Evolutionary conservation across 2,329 filamentous ascomycete species (phyloP).

Genomic region (Ramularia endophylla): DNA sequence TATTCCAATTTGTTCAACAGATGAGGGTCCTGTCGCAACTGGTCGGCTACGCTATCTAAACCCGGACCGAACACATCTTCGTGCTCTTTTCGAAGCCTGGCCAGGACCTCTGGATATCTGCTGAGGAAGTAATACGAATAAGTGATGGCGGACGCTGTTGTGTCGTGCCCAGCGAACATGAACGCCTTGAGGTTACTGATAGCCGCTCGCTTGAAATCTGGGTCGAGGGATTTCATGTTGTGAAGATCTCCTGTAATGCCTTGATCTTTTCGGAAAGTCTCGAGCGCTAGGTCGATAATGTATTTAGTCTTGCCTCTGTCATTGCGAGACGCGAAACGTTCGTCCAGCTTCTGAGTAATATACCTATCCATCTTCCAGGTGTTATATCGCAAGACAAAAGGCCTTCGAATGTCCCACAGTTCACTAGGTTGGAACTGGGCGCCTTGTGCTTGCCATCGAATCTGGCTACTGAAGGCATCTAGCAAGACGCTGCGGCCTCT

Average conservation of each 20-base stretch:
- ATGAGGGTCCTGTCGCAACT: slow-evolving; percentile 39
- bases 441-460: slow-evolving; percentile 32
- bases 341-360: slow-evolving; percentile 31
- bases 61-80: slow-evolving; percentile 46
- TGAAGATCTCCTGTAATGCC: slow-evolving; percentile 18
- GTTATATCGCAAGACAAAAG: slow-evolving; percentile 31
- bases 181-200: slow-evolving; percentile 37
- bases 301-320: slow-evolving; percentile 30
- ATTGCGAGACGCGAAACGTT: slow-evolving; percentile 32
- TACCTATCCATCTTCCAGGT: slow-evolving; percentile 32
- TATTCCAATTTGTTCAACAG: slow-evolving; percentile 49
- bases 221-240: slow-evolving; percentile 29
- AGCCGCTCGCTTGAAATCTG: slow-evolving; percentile 31
- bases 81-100: slow-evolving; percentile 43
- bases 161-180: slow-evolving; percentile 41
- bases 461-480: slow-evolving; percentile 31
- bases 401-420: slow-evolving; percentile 32
- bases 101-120: slow-evolving; percentile 29
- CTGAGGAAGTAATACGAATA: slow-evolving; percentile 38
- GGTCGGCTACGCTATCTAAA: slow-evolving; percentile 27
- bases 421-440: slow-evolving; percentile 32
- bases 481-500: slow-evolving; percentile 32
- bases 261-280: slow-evolving; percentile 36
- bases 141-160: slow-evolving; percentile 33
- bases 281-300: slow-evolving; percentile 31